These are phyloP conservation scores for Trichoderma virens DNA, from an alignment of 495 filamentous ascomycete genomes.

Conservation along the genomic window DNA sequence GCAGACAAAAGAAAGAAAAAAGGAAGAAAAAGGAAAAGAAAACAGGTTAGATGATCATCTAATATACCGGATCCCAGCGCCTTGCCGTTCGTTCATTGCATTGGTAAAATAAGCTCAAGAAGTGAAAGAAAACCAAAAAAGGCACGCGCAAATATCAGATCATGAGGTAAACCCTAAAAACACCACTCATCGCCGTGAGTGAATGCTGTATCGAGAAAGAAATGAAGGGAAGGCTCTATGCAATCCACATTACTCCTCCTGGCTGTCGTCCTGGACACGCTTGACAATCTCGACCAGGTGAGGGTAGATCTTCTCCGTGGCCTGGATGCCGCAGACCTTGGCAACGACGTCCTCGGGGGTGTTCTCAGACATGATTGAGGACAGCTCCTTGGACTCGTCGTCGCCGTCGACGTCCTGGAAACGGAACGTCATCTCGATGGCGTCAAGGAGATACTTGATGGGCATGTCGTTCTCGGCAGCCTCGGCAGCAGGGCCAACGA, in stretches of 20 bases:
- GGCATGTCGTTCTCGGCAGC: constrained; percentile 70
- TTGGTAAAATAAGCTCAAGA: constrained; percentile 14
- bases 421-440: constrained; percentile 76
- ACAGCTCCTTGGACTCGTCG: constrained; percentile 74
- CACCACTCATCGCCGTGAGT: background rate
- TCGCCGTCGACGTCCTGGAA: constrained; percentile 90
- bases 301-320: constrained; percentile 63
- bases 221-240: background rate
- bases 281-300: constrained; percentile 64
- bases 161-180: background rate
- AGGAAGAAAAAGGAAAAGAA: background rate
- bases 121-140: background rate
- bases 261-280: constrained; percentile 61
- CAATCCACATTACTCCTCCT: constrained; percentile 22
- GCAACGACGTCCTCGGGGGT: constrained; percentile 57
- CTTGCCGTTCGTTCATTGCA: constrained; percentile 15
- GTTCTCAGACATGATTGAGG: constrained; percentile 69
- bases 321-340: constrained; percentile 68
- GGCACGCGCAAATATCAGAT: background rate
- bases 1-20: background rate
- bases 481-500: constrained; percentile 84
- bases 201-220: background rate
- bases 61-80: constrained; percentile 16
- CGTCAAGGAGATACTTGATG: constrained; percentile 60
- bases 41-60: background rate